phyloP scores from a whole-genome alignment of 2,329 filamentous ascomycete species.

The Kalaharituber pfeilii region DNA sequence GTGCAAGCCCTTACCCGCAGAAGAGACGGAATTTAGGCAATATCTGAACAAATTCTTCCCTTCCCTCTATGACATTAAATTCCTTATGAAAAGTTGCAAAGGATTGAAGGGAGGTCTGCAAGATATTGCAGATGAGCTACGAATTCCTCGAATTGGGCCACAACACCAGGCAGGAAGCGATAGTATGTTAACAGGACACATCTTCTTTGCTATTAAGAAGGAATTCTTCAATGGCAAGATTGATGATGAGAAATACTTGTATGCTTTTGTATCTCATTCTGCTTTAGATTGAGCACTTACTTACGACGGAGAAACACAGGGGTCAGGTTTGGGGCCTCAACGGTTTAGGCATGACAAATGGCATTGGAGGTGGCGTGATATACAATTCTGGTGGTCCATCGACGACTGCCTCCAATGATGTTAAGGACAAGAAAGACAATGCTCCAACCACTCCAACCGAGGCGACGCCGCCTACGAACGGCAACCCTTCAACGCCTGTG shows the following conservation, averaged over 20 bases:
- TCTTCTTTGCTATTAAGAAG: slow-evolving; percentile 68
- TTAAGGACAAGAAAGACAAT: neutral
- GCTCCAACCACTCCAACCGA: slow-evolving; percentile 7
- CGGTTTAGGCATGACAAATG: slow-evolving; percentile 17
- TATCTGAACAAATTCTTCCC: slow-evolving; percentile 89
- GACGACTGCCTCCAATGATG: neutral
- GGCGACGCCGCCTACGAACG: slow-evolving; percentile 12
- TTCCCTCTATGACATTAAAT: slow-evolving; percentile 87
- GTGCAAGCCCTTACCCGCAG: slow-evolving; percentile 64
- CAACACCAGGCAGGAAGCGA: slow-evolving; percentile 90
- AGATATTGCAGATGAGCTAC: slow-evolving; percentile 82
- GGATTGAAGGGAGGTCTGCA: slow-evolving; percentile 77
- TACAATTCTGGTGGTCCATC: neutral
- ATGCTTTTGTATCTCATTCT: neutral
- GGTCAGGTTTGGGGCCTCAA: slow-evolving; percentile 23
- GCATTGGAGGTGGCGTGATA: slow-evolving; percentile 3
- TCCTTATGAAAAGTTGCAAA: slow-evolving; percentile 79
- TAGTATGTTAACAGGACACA: slow-evolving; percentile 76
- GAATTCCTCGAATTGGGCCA: slow-evolving; percentile 70
- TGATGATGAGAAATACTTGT: slow-evolving; percentile 23
- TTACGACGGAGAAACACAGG: slow-evolving; percentile 9
- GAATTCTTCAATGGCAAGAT: slow-evolving; percentile 22
- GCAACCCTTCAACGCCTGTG: slow-evolving; percentile 3
- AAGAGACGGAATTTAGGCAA: slow-evolving; percentile 76
- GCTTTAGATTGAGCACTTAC: neutral